Base-by-base conservation (phyloP, 2,329 filamentous ascomycete genomes). In the Davidsoniella neocaledoniae region DNA sequence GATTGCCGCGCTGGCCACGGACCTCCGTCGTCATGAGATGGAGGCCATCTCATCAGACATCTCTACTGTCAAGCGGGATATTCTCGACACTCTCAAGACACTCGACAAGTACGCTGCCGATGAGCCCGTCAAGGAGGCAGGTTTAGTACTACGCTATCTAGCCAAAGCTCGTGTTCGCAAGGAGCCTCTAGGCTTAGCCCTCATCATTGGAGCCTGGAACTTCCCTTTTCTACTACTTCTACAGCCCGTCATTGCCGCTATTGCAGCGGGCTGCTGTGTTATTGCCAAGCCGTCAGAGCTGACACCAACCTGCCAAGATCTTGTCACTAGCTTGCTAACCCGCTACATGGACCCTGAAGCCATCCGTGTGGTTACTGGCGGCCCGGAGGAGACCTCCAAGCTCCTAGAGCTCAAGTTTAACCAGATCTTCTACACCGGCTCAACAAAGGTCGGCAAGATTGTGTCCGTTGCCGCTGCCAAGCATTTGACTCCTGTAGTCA, bases 121-220 rank as follows among this genome's bases (percentile, higher is more conserved):
- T 33, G 61, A 66, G 41, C 47, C 56, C 57, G 52, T 56, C 48
- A 41, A 55, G 54, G 44, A 56, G 57, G 49, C 55, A 21, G 55
- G 61, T 33, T 36, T 66, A 2, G 9, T 50, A 21, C 50, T 64
- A 10, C 61, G 62, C 26, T 57, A 57, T 2, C 50, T 64, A 16
- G 58, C 58, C 17, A 54, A 58, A 5, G 58, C 63, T 0, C 57
- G 60, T 6, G 53, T 71, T 12, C 62, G 65, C 9, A 64, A 65
- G 44, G 67, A 71, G 54, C 68, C 68, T 1, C 58, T 64, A 2
- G 69, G 68, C 5, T 63, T 70, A 1, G 60, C 61, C 0, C 60
- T 72, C 8, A 63, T 71, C 40, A 65, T 72, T 19, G 63, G 64
- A 0, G 61, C 68, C 2, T 71, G 68, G 68, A 71, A 72, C 52